phyloP scores from a whole-genome alignment of 106 monocot species.

The Gastrodia elata region DNA sequence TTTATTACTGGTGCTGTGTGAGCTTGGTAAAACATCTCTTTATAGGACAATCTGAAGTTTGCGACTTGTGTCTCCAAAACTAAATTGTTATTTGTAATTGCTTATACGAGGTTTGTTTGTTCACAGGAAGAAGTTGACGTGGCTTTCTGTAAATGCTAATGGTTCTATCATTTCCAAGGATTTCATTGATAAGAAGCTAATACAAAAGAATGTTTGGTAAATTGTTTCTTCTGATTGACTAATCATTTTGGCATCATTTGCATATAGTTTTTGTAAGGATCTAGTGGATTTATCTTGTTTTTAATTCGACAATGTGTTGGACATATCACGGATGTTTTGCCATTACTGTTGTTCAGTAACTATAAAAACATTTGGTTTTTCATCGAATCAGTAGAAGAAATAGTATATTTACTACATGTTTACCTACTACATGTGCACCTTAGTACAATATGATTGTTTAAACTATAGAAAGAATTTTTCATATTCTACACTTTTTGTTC shows the following conservation, averaged over 20 bases:
- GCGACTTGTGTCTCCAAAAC: background rate
- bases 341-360: background rate
- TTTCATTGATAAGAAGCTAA: conserved; percentile 60
- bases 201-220: conserved; percentile 68
- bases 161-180: conserved; percentile 57
- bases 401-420: background rate
- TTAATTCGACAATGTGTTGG: background rate
- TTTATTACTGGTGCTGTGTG: background rate
- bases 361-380: background rate
- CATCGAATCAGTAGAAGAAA: background rate
- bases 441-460: too few species aligned
- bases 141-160: conserved; percentile 81
- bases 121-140: conserved; percentile 75
- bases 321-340: background rate
- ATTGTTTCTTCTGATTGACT: conserved; percentile 7
- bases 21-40: background rate
- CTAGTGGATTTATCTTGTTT: background rate
- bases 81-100: background rate
- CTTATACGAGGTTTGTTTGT: conserved; percentile 3
- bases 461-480: too few species aligned
- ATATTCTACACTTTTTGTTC: too few species aligned
- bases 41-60: background rate
- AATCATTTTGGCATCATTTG: conserved; percentile 1
- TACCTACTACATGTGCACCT: too few species aligned
- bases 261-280: too few species aligned